Conservation (phyloP, 2,329 filamentous ascomycete genomes). For the Trichoderma sp. region DNA sequence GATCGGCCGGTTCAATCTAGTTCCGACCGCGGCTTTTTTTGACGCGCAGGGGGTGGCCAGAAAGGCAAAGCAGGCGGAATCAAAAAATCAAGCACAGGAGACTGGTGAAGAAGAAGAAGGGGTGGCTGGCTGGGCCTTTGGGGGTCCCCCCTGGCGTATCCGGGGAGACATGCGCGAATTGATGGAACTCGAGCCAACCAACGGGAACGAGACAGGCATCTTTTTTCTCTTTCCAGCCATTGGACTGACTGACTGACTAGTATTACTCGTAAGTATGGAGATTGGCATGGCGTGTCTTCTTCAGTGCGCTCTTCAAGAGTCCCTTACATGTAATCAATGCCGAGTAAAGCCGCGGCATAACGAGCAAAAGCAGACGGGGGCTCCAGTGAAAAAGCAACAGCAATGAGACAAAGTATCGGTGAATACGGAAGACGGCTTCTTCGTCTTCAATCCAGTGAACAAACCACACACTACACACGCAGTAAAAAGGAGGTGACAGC, state of each 20-base stretch:
- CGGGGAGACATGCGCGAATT: constrained; percentile 21
- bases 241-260: neutral
- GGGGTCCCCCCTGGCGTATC: neutral
- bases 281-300: neutral
- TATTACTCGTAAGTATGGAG: constrained; percentile 4
- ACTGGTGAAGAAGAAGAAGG: neutral
- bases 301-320: neutral
- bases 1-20: constrained; percentile 24
- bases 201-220: neutral
- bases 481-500: constrained; percentile 9
- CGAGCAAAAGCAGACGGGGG: neutral
- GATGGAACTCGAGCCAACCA: constrained; percentile 1
- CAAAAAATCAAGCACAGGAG: neutral
- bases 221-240: neutral
- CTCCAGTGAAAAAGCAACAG: neutral
- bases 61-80: neutral
- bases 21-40: constrained; percentile 23
- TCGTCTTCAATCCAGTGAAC: neutral
- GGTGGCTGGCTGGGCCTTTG: neutral
- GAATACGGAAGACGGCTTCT: neutral
- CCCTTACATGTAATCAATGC: neutral
- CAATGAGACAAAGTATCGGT: constrained; percentile 1
- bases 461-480: neutral
- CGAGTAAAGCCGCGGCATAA: constrained; percentile 15
- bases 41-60: constrained; percentile 13